A percentile compares a stretch with the other conserved stretches of the same genome.
phyloP scores from a whole-genome alignment of 2,329 filamentous ascomycete genomes.

The Cadophora gregata region DNA sequence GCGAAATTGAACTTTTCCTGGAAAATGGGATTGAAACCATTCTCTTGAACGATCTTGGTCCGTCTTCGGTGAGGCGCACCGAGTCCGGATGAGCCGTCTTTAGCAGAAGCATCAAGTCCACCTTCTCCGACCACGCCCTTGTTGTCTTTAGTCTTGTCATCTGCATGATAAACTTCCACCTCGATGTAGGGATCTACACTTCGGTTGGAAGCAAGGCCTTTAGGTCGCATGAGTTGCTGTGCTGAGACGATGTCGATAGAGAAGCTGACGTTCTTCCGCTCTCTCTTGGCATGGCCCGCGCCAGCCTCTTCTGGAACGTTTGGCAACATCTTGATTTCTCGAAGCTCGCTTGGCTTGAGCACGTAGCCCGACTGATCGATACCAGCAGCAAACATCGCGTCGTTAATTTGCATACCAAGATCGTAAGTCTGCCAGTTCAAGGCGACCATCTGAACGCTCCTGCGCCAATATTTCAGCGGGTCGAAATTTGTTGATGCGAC shows the following conservation, averaged over 20 bases:
- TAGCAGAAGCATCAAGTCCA: conserved; percentile 67
- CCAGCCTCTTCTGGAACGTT: conserved; percentile 57
- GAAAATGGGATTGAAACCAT: conserved; percentile 93
- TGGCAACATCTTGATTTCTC: conserved; percentile 68
- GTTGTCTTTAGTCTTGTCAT: conserved; percentile 89
- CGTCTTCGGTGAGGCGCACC: conserved; percentile 77
- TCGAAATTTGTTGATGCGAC: conserved; percentile 93
- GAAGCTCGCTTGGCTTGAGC: conserved; percentile 86
- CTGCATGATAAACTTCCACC: conserved; percentile 91
- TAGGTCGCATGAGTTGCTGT: conserved; percentile 88
- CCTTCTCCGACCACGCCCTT: conserved; percentile 72
- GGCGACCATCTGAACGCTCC: conserved; percentile 96
- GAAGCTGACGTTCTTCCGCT: conserved; percentile 84
- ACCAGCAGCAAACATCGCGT: conserved; percentile 95
- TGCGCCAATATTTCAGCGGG: conserved; percentile 90
- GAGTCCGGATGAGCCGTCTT: conserved; percentile 69
- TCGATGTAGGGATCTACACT: conserved; percentile 93
- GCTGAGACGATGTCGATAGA: conserved; percentile 90
- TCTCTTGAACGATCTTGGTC: conserved; percentile 81
- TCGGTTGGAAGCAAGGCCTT: conserved; percentile 72
- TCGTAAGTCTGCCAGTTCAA: conserved; percentile 99
- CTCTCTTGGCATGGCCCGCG: conserved; percentile 65
- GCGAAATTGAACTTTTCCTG: conserved; percentile 79
- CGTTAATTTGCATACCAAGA: conserved; percentile 92
- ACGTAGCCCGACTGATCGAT: conserved; percentile 90